Evolutionary conservation across 2,329 filamentous ascomycete genomes (phyloP), one percentile per base, ranked within the genome.

Genomic region (Xylariaceae sp.): DNA sequence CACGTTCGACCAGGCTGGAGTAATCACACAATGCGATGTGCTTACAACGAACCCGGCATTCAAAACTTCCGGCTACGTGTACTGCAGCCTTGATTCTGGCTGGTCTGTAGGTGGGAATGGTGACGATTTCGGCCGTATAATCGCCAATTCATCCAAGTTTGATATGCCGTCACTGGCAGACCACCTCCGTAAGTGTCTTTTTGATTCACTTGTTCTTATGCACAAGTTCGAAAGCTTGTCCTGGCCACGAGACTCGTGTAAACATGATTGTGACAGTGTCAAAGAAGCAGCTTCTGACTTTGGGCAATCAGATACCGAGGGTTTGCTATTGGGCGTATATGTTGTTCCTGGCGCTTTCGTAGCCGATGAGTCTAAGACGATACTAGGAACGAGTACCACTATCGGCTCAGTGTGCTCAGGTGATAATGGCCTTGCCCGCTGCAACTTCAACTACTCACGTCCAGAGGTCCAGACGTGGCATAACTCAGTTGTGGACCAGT

Each of bases 31-130:
- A 36, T 61, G 58, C 37, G 47, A 52, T 19, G 40, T 54, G 7
- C 45, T 58, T 10, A 45, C 51, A 22, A 36, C 44, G 7, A 52
- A 16, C 5, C 37, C 48, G 17, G 39, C 48, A 3, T 41, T 56
- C n/a, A 47, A 38, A 21, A 44, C 42, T 6, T 44, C 50, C 4
- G 53, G 50, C 5, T 63, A 61, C 25, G 50, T 52, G 36, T 50
- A 55, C 32, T 63, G 61, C 44, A 58, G 55, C 34, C 43, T 63
- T 5, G 60, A 62, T 36, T 52, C 54, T 12, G 59, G 59, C 10
- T 63, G 61, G 61, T 59, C 53, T 12, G 44, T 49, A 5, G 45
- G 44, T 19, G 40, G 36, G 6, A 49, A 49, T 14, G 50, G 50
- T 11, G 61, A 63, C 37, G 55, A 60, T 21, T 53, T 52, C 25